Conservation (phyloP, 805 yeast genomes). For the Yarrowia divulgata region DNA sequence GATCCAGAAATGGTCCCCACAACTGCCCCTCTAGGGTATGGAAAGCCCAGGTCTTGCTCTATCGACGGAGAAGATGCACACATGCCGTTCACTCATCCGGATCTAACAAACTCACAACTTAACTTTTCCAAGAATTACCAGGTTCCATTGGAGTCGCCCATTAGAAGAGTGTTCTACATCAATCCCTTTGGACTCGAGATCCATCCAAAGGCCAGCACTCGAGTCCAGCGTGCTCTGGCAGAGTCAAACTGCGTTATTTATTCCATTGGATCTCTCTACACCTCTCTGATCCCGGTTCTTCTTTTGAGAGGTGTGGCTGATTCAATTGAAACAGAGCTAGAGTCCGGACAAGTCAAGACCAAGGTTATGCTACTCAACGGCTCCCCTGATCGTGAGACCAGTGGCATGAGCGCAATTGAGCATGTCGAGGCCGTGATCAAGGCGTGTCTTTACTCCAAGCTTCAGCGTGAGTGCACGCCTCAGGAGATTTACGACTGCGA, state of each 20-base stretch:
- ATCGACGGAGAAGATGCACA: conserved; percentile 63
- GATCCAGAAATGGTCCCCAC: conserved; percentile 21
- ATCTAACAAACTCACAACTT: conserved; percentile 73
- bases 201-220: conserved; percentile 71
- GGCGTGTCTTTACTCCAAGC: conserved; percentile 59
- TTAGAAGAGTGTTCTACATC: conserved; percentile 75
- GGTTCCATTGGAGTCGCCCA: conserved; percentile 75
- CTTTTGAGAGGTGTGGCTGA: conserved; percentile 75
- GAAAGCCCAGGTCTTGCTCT: conserved; percentile 20
- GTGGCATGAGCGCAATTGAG: conserved; percentile 65
- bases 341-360: conserved; percentile 40
- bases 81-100: conserved; percentile 80
- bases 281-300: conserved; percentile 82
- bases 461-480: conserved; percentile 40
- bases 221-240: conserved; percentile 61
- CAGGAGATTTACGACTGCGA: conserved; percentile 21
- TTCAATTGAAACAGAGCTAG: conserved; percentile 53
- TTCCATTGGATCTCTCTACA: conserved; percentile 88
- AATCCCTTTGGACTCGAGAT: conserved; percentile 90
- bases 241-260: conserved; percentile 65
- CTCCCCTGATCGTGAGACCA: conserved; percentile 78
- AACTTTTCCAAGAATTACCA: conserved; percentile 61
- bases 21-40: neutral
- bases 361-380: conserved; percentile 78
- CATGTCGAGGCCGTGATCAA: conserved; percentile 63